Conservation (phyloP, 345 rosid genomes). For the Euphorbia tirucalli region DNA sequence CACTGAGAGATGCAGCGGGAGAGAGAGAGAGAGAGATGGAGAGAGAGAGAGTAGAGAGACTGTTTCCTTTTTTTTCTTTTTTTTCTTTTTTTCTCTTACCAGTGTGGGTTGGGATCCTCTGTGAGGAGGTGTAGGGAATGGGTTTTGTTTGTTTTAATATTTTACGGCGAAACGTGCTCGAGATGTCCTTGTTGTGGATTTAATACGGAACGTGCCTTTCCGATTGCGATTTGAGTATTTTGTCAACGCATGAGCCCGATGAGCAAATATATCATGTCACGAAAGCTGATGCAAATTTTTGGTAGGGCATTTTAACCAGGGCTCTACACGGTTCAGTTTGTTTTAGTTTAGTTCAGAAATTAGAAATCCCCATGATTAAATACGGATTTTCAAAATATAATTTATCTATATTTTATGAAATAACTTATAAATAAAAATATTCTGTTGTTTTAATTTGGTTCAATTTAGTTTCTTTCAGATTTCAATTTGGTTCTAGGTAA, state of each 20-base stretch:
- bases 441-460: no score
- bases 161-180: conserved; percentile 24
- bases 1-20: conserved; percentile 9
- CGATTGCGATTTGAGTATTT: background rate
- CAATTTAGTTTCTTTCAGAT: no score
- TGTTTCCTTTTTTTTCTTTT: conserved; percentile 7
- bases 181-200: conserved; percentile 25
- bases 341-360: no score
- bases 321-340: no score
- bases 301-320: no score
- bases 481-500: no score
- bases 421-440: no score
- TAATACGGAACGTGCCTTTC: conserved; percentile 10
- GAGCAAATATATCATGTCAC: background rate
- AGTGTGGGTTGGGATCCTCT: conserved; percentile 24
- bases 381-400: no score
- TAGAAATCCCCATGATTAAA: no score
- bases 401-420: no score
- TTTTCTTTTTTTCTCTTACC: background rate
- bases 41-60: conserved; percentile 1
- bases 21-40: conserved; percentile 22
- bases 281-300: background rate
- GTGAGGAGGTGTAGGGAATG: conserved; percentile 26
- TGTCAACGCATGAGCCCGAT: conserved; percentile 11
- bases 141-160: no score